Conservation (phyloP, 345 rosid species). For the Odontarrhena argentea region DNA sequence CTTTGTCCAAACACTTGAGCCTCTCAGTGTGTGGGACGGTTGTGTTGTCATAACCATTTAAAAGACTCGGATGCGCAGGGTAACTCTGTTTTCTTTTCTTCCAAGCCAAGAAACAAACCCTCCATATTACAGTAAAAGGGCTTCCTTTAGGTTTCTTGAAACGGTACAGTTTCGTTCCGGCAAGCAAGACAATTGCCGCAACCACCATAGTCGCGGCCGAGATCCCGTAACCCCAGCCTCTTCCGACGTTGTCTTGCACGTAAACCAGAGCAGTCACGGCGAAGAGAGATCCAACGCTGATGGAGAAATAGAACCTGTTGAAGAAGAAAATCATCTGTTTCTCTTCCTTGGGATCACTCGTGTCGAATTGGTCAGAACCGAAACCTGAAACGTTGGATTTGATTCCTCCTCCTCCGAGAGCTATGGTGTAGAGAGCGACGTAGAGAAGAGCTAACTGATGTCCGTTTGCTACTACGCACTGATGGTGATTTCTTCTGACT, state of each 20-base stretch:
- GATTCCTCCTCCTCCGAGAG: slow-evolving; percentile 88
- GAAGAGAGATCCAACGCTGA: slow-evolving; percentile 82
- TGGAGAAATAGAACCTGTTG: slow-evolving; percentile 67
- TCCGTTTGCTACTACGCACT: slow-evolving; percentile 73
- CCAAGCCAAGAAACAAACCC: slow-evolving; percentile 75
- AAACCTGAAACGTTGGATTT: slow-evolving; percentile 92
- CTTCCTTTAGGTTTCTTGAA: slow-evolving; percentile 80
- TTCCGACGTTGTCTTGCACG: slow-evolving; percentile 83
- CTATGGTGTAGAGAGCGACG: slow-evolving; percentile 76
- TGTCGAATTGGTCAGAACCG: slow-evolving; percentile 89
- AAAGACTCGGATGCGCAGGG: slow-evolving; percentile 60
- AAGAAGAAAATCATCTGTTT: slow-evolving; percentile 80
- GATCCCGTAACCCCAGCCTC: slow-evolving; percentile 95
- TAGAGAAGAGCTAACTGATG: slow-evolving; percentile 69
- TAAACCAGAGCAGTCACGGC: slow-evolving; percentile 76
- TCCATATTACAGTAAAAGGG: slow-evolving; percentile 80
- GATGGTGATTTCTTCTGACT: slow-evolving; percentile 53
- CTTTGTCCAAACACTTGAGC: slow-evolving; percentile 85
- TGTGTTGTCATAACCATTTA: slow-evolving; percentile 61
- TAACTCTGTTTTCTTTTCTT: slow-evolving; percentile 59
- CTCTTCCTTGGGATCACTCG: slow-evolving; percentile 73
- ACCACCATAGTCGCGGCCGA: slow-evolving; percentile 81
- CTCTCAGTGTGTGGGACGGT: slow-evolving; percentile 59
- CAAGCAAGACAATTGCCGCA: slow-evolving; percentile 58
- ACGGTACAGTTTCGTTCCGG: slow-evolving; percentile 68